These are phyloP conservation scores for Sporothrix sp. DNA, from an alignment of 2,329 filamentous ascomycete species.

Conservation along the genomic window DNA sequence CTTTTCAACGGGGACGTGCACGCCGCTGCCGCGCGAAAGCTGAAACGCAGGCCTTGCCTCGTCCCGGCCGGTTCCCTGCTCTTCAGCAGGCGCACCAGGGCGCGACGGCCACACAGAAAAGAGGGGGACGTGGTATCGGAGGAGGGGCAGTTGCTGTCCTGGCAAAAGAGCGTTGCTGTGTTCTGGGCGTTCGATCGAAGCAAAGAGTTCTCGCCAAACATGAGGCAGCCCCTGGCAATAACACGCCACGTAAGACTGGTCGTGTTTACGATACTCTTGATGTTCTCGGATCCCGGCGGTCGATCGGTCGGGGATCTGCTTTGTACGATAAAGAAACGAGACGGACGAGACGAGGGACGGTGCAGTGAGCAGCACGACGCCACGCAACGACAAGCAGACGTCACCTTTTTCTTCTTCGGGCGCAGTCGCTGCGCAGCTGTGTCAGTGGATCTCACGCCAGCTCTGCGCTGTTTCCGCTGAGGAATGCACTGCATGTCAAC, in stretches of 20 bases:
- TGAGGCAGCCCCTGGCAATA: slow-evolving; percentile 7
- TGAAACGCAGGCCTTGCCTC: slow-evolving; percentile 6
- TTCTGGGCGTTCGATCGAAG: too few relatives aligned
- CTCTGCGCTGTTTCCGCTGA: too few relatives aligned
- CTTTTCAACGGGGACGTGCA: slow-evolving; percentile 3
- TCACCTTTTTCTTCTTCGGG: background rate
- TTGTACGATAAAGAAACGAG: too few relatives aligned
- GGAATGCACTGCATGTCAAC: slow-evolving; percentile 8
- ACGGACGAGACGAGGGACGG: background rate
- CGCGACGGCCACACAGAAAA: slow-evolving; percentile 2
- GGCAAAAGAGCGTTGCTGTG: too few relatives aligned
- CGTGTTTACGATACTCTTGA: background rate
- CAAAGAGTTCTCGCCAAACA: too few relatives aligned
- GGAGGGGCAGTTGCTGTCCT: slow-evolving; percentile 4
- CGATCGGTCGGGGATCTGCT: slow-evolving; percentile 5
- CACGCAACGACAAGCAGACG: too few relatives aligned
- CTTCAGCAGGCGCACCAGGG: background rate
- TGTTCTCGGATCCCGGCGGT: background rate
- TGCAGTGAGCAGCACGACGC: too few relatives aligned
- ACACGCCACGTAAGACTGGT: slow-evolving; percentile 1
- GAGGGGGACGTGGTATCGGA: slow-evolving; percentile 9
- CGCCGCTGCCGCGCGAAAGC: background rate
- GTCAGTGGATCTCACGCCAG: too few relatives aligned
- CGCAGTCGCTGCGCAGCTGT: too few relatives aligned
- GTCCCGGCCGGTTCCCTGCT: background rate